Evolutionary conservation across 2,329 filamentous ascomycete species (phyloP), one percentile per base, ranked within the genome.

Genomic region (Fusarium sp.): DNA sequence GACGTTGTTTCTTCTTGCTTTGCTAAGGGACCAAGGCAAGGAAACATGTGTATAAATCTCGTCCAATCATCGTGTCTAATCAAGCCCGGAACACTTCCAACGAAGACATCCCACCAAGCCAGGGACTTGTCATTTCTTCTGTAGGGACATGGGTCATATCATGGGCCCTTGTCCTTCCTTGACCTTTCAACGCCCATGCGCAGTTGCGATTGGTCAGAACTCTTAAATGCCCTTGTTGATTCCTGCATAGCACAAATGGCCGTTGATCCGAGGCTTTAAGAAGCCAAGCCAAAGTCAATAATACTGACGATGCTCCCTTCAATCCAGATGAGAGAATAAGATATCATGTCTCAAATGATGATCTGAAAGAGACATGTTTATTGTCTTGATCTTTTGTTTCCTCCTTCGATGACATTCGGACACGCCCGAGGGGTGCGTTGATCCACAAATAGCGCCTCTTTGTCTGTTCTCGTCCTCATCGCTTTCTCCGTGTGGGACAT

Each of bases 211-310:
- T 68, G 65, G 60, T 15, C 42, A 13, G 22, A 33, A n/a, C 7
- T 45, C 7, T 28, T 45, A 14, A 15, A 50, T 26, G 22, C 33
- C 61, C 38, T 69, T 69, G 50, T 62, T 42, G 8, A 57, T 55
- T 38, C 40, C 18, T 53, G 55, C 28, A 58, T 53, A 42, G 48
- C 31, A 53, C 44, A 51, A 54, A 68, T 54, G 52, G 66, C 51
- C 59, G 56, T 63, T 67, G 42, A 69, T 67, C 62, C 53, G 55
- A 63, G 51, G 39, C 52, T 43, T 38, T 34, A 61, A 61, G 61
- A 45, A 39, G 45, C 26, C 50, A 18, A 44, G 40, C 28, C 46
- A 50, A 28, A 55, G 39, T 18, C 39, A 26, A 24, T 24, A 31
- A 31, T 34, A 44, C 46, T 46, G 57, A 48, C 31, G 48, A 44